Conservation (phyloP, 306 rosid species). For the Cucurbita ficifolia region DNA sequence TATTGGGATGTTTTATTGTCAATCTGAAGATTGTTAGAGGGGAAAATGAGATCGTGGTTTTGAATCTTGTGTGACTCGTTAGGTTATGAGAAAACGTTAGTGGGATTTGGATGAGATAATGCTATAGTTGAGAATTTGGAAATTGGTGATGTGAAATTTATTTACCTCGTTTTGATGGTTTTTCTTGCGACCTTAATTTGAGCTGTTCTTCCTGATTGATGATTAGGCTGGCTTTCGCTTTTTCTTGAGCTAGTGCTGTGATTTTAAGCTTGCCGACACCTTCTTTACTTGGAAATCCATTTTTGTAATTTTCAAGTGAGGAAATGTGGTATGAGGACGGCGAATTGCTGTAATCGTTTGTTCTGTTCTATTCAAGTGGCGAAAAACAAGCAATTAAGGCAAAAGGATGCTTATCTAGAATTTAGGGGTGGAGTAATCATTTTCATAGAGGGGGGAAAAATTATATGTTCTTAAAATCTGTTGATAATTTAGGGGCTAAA, state of each 20-base stretch:
- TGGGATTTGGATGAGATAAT: neutral
- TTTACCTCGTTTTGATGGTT: neutral
- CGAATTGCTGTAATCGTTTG: neutral
- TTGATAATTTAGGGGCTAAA: neutral
- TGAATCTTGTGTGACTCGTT: neutral
- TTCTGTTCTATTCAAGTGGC: neutral
- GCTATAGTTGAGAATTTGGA: neutral
- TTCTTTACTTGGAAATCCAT: neutral
- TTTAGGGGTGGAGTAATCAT: neutral
- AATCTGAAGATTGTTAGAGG: neutral
- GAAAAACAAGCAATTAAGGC: too few relatives aligned
- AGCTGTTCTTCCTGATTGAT: neutral
- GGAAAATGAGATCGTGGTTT: neutral
- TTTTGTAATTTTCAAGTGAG: neutral
- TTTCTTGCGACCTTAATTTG: neutral
- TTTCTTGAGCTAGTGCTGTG: constrained; percentile 10
- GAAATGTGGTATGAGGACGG: neutral
- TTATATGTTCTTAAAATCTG: neutral
- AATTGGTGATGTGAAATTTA: neutral
- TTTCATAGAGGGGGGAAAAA: neutral
- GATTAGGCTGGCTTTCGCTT: constrained; percentile 5
- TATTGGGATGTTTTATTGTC: neutral
- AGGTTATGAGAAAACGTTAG: neutral
- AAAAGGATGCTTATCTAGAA: neutral
- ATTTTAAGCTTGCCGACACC: constrained; percentile 10